Evolutionary conservation across 2,329 filamentous ascomycete species (phyloP), one percentile per base, ranked within the genome.

Genomic region (Chaetomiaceae sp.): DNA sequence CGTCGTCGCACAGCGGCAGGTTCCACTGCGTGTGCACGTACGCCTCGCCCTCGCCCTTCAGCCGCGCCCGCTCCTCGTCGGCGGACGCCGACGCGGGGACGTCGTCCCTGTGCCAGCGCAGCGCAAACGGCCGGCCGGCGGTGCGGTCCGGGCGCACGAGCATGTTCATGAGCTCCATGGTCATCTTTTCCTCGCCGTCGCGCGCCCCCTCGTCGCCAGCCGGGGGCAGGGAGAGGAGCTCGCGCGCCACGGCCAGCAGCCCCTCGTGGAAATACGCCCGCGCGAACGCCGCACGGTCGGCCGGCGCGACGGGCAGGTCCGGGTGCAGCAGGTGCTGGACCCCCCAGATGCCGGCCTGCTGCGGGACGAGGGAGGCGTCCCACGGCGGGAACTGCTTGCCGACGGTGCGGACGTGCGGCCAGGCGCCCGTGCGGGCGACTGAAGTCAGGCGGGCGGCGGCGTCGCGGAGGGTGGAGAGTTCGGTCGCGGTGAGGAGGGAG

Each of bases 311-410:
- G 0, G 82, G 79, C 61, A 92, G 80, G 1, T 77, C 73, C 0
- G 89, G 89, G 68, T 91, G 85, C 63, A 95, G 76, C 5, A 95
- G 78, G 69, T 91, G 87, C 74, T 95, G 90, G 2, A 95, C 86
- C 58, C 89, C 90, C 90, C 90, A 95, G 69, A 95, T 95, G 18
- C 73, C 70, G 0, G 75, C 73, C 1, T 76, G 72, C 45, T 75
- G 74, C n/a, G 75, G 75, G 1, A 79, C 74, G 1, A 77, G 73
- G 41, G 77, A 75, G 20, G 75, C 75, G 4, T 79, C 74, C 90
- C 90, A 95, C 0, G 90, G 90, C 0, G 90, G 90, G 72, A 95
- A 96, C 70, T 95, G 90, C 70, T 95, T 95, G 49, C 88, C 88
- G 2, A 94, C 80, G 0, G 88, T 92, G 59, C 90, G 86, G 64